phyloP scores from a whole-genome alignment of 345 rosid genomes.

The Salix purpurea region DNA sequence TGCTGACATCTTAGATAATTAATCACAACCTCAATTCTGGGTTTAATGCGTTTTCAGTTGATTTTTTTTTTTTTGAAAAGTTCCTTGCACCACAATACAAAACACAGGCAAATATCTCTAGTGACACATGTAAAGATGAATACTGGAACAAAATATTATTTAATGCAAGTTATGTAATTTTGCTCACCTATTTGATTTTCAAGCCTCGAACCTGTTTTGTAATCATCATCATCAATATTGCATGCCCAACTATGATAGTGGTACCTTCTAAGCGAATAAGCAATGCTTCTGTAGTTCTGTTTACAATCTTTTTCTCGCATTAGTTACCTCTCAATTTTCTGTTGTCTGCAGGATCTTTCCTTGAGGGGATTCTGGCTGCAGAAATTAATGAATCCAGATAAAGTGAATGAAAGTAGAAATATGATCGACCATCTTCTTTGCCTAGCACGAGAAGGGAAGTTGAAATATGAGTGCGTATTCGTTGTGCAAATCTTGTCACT shows the following conservation, averaged over 20 bases:
- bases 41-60: too few species aligned
- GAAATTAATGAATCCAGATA: slow-evolving; percentile 59
- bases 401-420: slow-evolving; percentile 55
- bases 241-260: background rate
- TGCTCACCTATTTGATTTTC: background rate
- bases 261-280: background rate
- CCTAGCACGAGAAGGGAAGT: slow-evolving; percentile 53
- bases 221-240: background rate
- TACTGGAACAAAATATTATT: too few species aligned
- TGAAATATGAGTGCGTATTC: slow-evolving; percentile 68
- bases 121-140: too few species aligned
- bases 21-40: too few species aligned
- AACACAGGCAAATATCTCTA: too few species aligned
- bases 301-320: background rate
- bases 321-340: background rate
- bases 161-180: too few species aligned
- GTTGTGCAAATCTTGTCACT: background rate
- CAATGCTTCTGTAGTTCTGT: background rate
- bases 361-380: slow-evolving; percentile 93
- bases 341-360: slow-evolving; percentile 60
- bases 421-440: slow-evolving; percentile 74
- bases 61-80: too few species aligned
- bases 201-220: background rate
- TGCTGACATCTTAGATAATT: too few species aligned
- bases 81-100: too few species aligned